These are phyloP conservation scores for Fonsecaea pedrosoi DNA, from an alignment of 2,329 filamentous ascomycete species.

Conservation along the genomic window DNA sequence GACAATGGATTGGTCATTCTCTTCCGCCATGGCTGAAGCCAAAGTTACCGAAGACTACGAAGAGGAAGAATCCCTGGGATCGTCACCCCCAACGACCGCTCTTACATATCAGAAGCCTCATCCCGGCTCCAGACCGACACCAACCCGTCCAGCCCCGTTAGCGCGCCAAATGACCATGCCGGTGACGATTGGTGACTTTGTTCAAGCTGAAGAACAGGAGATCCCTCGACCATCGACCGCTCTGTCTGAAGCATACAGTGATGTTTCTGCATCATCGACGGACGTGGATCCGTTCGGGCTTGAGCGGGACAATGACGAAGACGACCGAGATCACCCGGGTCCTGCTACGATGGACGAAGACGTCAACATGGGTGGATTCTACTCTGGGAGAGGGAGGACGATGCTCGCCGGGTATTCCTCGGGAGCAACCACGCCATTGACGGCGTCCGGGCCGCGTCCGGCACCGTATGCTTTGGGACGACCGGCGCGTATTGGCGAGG, in stretches of 20 bases:
- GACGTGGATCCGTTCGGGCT: slow-evolving; percentile 40
- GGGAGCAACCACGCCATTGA: slow-evolving; percentile 22
- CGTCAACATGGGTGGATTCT: slow-evolving; percentile 30
- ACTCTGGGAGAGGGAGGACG: slow-evolving; percentile 35
- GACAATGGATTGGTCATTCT: slow-evolving; percentile 51
- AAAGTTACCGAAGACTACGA: slow-evolving; percentile 10
- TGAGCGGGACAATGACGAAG: slow-evolving; percentile 35
- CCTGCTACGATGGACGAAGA: slow-evolving; percentile 37
- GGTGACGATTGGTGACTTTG: slow-evolving; percentile 38
- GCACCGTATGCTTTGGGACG: slow-evolving; percentile 30
- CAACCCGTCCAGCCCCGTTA: slow-evolving; percentile 35
- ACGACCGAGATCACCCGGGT: slow-evolving; percentile 33
- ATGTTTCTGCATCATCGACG: slow-evolving; percentile 36
- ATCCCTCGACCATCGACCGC: slow-evolving; percentile 37
- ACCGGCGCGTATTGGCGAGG: slow-evolving; percentile 27
- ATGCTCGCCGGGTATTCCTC: slow-evolving; percentile 30
- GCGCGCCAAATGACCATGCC: slow-evolving; percentile 39
- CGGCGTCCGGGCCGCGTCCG: slow-evolving; percentile 30
- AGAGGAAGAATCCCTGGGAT: slow-evolving; percentile 15
- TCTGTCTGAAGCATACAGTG: slow-evolving; percentile 38
- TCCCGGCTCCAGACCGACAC: slow-evolving; percentile 26
- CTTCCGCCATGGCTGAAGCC: slow-evolving; percentile 51
- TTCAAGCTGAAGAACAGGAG: slow-evolving; percentile 31
- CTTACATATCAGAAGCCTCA: slow-evolving; percentile 12
- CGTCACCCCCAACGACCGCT: slow-evolving; percentile 25